A percentile compares a stretch with the other conserved stretches of the same genome.
phyloP scores from a whole-genome alignment of 2,329 filamentous ascomycete species.

The Cryphonectria nitschkei region DNA sequence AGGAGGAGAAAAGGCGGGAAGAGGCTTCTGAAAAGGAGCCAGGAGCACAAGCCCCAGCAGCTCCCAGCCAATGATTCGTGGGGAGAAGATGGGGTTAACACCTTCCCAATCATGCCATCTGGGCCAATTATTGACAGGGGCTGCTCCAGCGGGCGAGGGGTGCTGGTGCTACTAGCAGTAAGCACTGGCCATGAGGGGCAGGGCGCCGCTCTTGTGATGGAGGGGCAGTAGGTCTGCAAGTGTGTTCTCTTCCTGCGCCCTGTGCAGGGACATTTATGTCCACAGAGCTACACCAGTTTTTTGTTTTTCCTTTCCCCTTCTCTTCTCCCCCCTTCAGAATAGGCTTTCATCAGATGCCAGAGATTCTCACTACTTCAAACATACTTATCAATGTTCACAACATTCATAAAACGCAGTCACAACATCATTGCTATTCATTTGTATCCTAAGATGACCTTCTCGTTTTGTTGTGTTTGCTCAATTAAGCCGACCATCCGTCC shows the following conservation, averaged over 20 bases:
- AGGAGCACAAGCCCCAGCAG: constrained; percentile 7
- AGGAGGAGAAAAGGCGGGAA: constrained; percentile 9
- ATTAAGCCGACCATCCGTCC: not conserved
- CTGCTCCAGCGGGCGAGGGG: not conserved
- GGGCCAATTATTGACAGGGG: constrained; percentile 11
- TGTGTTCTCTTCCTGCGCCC: not conserved
- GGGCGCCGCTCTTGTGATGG: not conserved
- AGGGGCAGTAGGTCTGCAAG: constrained; percentile 4
- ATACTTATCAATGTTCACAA: too few relatives aligned
- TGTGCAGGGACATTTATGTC: not conserved
- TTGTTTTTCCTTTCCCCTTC: not conserved
- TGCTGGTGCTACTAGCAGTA: not conserved
- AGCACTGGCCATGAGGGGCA: constrained; percentile 18
- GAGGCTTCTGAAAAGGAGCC: constrained; percentile 18
- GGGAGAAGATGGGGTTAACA: constrained; percentile 4
- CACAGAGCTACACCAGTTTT: not conserved
- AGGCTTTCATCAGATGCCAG: not conserved
- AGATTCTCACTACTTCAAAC: not conserved
- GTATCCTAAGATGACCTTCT: not conserved
- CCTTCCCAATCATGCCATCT: constrained; percentile 18
- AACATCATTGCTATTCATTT: not conserved
- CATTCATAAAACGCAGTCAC: not conserved
- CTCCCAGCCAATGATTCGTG: constrained; percentile 6
- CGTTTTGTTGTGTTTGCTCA: not conserved
- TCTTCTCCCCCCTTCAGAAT: not conserved